A percentile compares a stretch with the other conserved stretches of the same genome.
Conservation (phyloP, 2,329 filamentous ascomycete species). For the Exophiala phaeomuriformis region DNA sequence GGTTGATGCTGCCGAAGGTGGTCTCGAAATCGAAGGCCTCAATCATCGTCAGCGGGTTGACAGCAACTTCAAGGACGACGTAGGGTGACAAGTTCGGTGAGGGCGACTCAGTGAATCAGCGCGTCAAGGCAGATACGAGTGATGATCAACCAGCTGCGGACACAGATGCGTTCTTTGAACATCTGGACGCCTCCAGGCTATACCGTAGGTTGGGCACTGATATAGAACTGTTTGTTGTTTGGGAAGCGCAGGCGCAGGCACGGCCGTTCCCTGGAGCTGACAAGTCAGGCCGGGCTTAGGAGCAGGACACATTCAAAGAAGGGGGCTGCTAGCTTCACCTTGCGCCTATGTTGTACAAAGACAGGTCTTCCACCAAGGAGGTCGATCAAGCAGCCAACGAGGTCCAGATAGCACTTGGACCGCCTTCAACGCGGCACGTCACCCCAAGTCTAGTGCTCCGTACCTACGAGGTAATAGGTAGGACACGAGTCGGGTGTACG, state of each 20-base stretch:
- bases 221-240: constrained; percentile 1
- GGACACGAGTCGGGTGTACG: no score
- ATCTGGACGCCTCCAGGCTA: neutral
- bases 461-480: no score
- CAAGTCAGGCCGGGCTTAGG: neutral
- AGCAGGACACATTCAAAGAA: no score
- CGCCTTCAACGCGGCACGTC: no score
- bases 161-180: constrained; percentile 13
- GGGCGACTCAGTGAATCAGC: constrained; percentile 5
- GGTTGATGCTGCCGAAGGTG: neutral
- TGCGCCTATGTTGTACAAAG: no score
- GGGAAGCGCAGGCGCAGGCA: constrained; percentile 9
- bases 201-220: neutral
- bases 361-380: no score
- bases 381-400: no score
- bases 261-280: constrained; percentile 4
- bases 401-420: no score
- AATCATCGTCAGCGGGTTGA: constrained; percentile 3
- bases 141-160: constrained; percentile 5
- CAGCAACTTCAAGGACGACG: neutral
- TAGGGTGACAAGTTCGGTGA: constrained; percentile 17
- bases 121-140: constrained; percentile 4
- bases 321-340: no score
- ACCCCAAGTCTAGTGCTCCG: no score
- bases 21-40: constrained; percentile 1